A percentile compares a stretch with the other conserved stretches of the same genome.
These are phyloP conservation scores for Malassezia restricta DNA, from an alignment of 1,284 basidiomycete species.

Conservation along the genomic window DNA sequence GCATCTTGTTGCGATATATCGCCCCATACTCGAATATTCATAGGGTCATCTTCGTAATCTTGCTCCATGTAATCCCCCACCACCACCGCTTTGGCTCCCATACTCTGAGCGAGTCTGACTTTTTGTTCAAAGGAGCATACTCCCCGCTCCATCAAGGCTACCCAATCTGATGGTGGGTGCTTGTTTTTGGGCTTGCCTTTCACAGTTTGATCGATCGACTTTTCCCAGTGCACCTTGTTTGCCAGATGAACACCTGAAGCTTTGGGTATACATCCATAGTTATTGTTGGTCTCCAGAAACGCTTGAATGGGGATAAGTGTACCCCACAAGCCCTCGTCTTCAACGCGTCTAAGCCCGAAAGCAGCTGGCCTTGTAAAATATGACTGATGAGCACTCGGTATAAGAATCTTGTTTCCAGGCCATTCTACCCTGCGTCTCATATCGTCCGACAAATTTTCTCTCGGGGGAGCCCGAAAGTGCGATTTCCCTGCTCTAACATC, in stretches of 20 bases:
- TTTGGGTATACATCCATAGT: neutral
- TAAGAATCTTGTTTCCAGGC: constrained; percentile 16
- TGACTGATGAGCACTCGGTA: constrained; percentile 2
- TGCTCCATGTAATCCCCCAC: constrained; percentile 30
- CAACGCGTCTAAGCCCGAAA: constrained; percentile 34
- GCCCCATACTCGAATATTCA: constrained; percentile 16
- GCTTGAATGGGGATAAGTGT: constrained; percentile 1
- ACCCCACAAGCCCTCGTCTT: constrained; percentile 20
- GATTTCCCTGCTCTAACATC: neutral
- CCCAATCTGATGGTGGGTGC: constrained; percentile 36
- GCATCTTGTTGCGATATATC: constrained; percentile 26
- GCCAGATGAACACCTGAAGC: neutral
- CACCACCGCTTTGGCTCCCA: constrained; percentile 41
- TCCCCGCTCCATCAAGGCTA: constrained; percentile 40
- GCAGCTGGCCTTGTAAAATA: constrained; percentile 35
- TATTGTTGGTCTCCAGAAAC: constrained; percentile 2
- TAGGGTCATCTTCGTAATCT: neutral
- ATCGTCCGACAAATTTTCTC: neutral
- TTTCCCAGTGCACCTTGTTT: neutral
- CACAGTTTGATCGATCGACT: neutral
- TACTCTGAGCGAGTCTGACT: constrained; percentile 34
- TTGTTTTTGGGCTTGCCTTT: neutral
- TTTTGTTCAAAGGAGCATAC: constrained; percentile 39
- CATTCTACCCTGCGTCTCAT: neutral
- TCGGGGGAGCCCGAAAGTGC: neutral